Percentiles rank a stretch among this genome's conserved stretches.
phyloP scores from a whole-genome alignment of 192 early-diverging fungal species.

The Backusella sp. region DNA sequence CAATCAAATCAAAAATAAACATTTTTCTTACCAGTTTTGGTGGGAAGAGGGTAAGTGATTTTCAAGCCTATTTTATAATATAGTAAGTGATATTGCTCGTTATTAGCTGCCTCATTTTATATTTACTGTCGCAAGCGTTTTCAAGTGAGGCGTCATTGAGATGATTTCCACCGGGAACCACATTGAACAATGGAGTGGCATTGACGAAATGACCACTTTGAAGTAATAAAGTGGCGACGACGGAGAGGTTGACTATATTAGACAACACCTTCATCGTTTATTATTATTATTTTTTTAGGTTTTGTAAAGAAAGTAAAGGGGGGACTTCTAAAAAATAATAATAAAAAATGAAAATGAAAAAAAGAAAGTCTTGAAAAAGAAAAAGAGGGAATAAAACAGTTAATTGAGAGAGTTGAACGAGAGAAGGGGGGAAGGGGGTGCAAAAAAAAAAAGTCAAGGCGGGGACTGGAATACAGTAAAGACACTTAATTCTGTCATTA shows the following conservation, averaged over 20 bases:
- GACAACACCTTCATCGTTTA: slow-evolving; percentile 15
- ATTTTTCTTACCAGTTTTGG: slow-evolving; percentile 10
- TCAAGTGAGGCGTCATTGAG: background rate
- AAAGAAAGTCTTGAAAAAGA: background rate
- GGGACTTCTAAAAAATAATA: background rate
- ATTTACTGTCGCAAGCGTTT: background rate
- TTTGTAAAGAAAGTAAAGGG: slow-evolving; percentile 12
- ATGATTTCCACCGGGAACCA: background rate
- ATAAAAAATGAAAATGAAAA: background rate
- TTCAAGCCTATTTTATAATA: background rate
- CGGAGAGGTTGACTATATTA: background rate
- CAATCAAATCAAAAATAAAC: background rate
- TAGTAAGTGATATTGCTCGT: background rate
- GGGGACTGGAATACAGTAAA: background rate
- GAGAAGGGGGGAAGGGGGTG: background rate
- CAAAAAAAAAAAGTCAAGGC: background rate
- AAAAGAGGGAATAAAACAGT: background rate
- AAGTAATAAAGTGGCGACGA: slow-evolving; percentile 14
- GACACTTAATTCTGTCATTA: slow-evolving; percentile 9
- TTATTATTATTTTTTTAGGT: background rate
- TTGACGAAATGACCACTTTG: slow-evolving; percentile 14
- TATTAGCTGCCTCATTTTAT: background rate
- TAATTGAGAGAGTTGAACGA: background rate
- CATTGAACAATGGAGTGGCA: slow-evolving; percentile 15
- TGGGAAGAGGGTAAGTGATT: slow-evolving; percentile 14